A percentile compares a stretch with the other conserved stretches of the same genome.
These are phyloP conservation scores for Ceratocystis colombiana DNA, from an alignment of 2,329 filamentous ascomycete genomes.

Conservation along the genomic window DNA sequence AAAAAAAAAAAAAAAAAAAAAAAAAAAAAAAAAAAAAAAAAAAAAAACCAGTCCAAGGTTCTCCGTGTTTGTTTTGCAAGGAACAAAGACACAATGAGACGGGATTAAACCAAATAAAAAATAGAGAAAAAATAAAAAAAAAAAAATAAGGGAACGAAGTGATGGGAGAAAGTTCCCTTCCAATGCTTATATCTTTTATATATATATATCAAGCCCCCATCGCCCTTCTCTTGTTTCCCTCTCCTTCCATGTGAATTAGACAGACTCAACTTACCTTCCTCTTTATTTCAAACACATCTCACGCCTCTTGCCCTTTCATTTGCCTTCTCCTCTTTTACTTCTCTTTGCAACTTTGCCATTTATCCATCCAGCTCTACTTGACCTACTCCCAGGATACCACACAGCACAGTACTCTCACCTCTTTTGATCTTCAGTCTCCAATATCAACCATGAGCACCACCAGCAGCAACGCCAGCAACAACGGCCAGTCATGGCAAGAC, in stretches of 20 bases:
- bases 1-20: neutral
- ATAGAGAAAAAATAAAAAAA: neutral
- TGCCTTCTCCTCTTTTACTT: neutral
- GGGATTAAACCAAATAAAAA: constrained; percentile 1
- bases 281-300: neutral
- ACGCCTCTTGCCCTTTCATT: neutral
- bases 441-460: constrained; percentile 26
- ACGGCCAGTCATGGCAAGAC: constrained; percentile 42
- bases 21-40: neutral
- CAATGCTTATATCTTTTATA: constrained; percentile 6
- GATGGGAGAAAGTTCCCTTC: neutral
- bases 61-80: constrained; percentile 13
- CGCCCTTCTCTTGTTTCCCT: neutral
- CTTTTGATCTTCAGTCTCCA: neutral
- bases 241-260: constrained; percentile 12
- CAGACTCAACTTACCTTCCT: neutral
- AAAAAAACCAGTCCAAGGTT: neutral
- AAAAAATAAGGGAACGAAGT: constrained; percentile 1
- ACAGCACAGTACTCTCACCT: neutral
- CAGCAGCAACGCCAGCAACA: constrained; percentile 27
- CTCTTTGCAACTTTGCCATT: neutral
- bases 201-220: constrained; percentile 15
- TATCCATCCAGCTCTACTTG: neutral
- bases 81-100: constrained; percentile 14
- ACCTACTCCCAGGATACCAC: neutral